Evolutionary conservation across 1,284 basidiomycete species (phyloP).

Genomic region (Apiotrichum siamense): DNA sequence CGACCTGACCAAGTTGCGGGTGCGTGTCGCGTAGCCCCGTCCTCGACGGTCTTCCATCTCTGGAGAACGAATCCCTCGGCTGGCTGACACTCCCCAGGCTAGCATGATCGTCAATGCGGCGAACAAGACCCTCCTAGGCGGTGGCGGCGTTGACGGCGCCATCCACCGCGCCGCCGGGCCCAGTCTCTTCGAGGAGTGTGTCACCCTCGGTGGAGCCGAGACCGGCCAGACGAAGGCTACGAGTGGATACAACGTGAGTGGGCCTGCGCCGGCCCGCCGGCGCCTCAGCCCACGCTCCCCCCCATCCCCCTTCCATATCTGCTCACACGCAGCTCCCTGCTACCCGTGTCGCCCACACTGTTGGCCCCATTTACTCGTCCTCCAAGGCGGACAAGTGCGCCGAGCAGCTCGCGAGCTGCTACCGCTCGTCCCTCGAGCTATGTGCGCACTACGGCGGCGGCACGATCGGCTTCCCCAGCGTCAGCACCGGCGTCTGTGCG

Average conservation of each 20-base stretch:
- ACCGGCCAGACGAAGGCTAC: constrained; percentile 61
- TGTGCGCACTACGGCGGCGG: constrained; percentile 58
- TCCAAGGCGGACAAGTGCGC: constrained; percentile 51
- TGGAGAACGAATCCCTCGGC: too few species aligned
- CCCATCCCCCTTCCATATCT: not conserved
- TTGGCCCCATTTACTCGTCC: constrained; percentile 70
- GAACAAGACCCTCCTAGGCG: constrained; percentile 67
- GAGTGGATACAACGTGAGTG: constrained; percentile 40
- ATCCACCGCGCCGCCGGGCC: constrained; percentile 73
- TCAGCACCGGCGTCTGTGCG: constrained; percentile 42
- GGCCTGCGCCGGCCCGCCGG: not conserved
- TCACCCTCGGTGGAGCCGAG: constrained; percentile 63
- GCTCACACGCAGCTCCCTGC: constrained; percentile 50
- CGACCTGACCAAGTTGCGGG: constrained; percentile 44
- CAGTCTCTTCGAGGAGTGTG: constrained; percentile 63
- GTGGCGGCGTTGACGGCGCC: constrained; percentile 49
- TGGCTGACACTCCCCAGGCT: constrained; percentile 41
- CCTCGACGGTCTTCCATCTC: too few species aligned
- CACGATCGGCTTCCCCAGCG: constrained; percentile 55
- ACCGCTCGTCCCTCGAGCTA: constrained; percentile 59
- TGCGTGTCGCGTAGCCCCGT: too few species aligned
- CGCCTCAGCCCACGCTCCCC: too few species aligned
- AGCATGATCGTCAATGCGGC: constrained; percentile 86
- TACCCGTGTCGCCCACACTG: constrained; percentile 77
- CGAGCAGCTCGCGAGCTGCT: constrained; percentile 63